These are phyloP conservation scores for Fusarium compactum DNA, from an alignment of 2,329 filamentous ascomycete genomes.

Conservation along the genomic window DNA sequence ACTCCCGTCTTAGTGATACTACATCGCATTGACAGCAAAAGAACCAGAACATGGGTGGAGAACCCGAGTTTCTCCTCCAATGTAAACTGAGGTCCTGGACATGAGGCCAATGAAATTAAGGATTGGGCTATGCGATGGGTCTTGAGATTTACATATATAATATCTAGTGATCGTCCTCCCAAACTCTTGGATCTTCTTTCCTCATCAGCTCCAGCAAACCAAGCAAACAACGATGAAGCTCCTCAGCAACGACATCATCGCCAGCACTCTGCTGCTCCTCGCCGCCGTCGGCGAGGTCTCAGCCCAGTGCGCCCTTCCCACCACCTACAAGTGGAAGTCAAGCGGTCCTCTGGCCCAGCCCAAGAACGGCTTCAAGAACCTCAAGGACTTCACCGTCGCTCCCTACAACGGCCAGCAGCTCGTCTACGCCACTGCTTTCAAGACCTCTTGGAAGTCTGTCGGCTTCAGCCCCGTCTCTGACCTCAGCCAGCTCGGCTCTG, in stretches of 20 bases:
- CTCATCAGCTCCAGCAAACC: neutral
- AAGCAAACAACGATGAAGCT: slow-evolving; percentile 9
- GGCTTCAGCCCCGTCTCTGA: slow-evolving; percentile 18
- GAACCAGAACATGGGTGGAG: neutral
- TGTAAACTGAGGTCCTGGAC: neutral
- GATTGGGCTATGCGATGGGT: neutral
- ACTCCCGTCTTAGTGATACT: neutral
- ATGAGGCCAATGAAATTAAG: slow-evolving; percentile 2
- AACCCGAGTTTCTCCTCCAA: slow-evolving; percentile 2
- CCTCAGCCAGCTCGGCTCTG: slow-evolving; percentile 12
- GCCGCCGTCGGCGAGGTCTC: slow-evolving; percentile 15
- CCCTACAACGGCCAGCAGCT: slow-evolving; percentile 69
- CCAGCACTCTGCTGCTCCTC: slow-evolving; percentile 14
- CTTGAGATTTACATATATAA: slow-evolving; percentile 1
- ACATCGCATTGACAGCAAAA: neutral
- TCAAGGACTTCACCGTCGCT: slow-evolving; percentile 73
- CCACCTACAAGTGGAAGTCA: slow-evolving; percentile 11
- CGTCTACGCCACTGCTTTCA: slow-evolving; percentile 67
- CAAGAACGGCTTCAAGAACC: slow-evolving; percentile 20
- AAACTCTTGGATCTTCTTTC: neutral
- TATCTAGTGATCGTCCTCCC: neutral
- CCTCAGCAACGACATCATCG: neutral
- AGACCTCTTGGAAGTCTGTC: slow-evolving; percentile 57
- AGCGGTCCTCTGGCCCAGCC: slow-evolving; percentile 18
- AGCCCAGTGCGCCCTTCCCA: slow-evolving; percentile 12